Conservation (phyloP, 352 stramenopile genomes). For the Phytophthora citrophthora region DNA sequence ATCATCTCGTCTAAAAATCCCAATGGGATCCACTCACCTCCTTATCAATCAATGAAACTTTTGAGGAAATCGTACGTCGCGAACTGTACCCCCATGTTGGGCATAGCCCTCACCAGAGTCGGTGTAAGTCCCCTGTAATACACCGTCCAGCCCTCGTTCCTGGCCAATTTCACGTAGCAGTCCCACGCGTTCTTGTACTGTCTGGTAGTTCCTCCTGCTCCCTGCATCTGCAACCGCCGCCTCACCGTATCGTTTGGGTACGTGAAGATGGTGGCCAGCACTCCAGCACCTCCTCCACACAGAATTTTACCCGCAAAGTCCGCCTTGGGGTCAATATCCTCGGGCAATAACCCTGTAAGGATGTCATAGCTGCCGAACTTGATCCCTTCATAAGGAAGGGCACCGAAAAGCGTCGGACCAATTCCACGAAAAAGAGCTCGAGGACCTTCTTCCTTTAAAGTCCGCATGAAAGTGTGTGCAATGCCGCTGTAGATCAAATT, state of each 20-base stretch:
- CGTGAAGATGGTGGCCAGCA: conserved; percentile 87
- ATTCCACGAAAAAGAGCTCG: conserved; percentile 75
- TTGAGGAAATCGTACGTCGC: conserved; percentile 87
- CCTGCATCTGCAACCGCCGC: conserved; percentile 88
- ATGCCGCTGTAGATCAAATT: conserved; percentile 80
- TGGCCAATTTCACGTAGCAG: conserved; percentile 76
- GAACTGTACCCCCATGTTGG: conserved; percentile 90
- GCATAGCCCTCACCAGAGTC: conserved; percentile 85
- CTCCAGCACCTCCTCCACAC: conserved; percentile 77
- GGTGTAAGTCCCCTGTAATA: conserved; percentile 82
- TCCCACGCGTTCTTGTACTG: conserved; percentile 80
- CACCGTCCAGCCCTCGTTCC: conserved; percentile 65
- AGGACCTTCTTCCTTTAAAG: conserved; percentile 72
- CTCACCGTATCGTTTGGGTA: conserved; percentile 91
- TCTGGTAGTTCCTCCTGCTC: conserved; percentile 56
- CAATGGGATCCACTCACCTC: background rate
- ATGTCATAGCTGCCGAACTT: conserved; percentile 86
- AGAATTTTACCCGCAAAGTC: conserved; percentile 75
- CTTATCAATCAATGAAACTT: conserved; percentile 36
- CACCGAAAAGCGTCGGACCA: conserved; percentile 70
- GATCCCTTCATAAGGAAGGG: conserved; percentile 83
- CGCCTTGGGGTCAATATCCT: conserved; percentile 64
- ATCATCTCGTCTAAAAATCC: conserved; percentile 5
- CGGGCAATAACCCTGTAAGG: conserved; percentile 56
- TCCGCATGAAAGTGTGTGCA: conserved; percentile 67